Percentiles rank a stretch among this genome's conserved stretches.
Conservation (phyloP, 2,329 filamentous ascomycete genomes). For the Dactylellina leptospora region DNA sequence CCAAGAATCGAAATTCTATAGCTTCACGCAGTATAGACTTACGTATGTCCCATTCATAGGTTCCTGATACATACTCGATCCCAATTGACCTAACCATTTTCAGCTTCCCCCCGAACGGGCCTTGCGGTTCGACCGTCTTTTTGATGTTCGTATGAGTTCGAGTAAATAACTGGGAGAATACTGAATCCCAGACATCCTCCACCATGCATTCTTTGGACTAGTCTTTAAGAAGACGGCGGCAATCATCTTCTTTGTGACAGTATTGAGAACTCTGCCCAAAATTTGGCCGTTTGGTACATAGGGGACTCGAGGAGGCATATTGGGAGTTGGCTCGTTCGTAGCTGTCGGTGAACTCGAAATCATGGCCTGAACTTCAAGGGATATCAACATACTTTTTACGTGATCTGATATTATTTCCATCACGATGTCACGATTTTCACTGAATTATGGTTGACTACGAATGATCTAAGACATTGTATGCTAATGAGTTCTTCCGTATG, state of each 20-base stretch:
- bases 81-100: conserved; percentile 30
- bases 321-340: conserved; percentile 39
- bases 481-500: conserved; percentile 27
- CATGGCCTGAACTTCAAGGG: conserved; percentile 35
- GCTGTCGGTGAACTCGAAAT: conserved; percentile 32
- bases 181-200: conserved; percentile 32
- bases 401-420: conserved; percentile 43
- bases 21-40: conserved; percentile 31
- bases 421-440: conserved; percentile 34
- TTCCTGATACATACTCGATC: conserved; percentile 38
- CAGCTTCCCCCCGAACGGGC: conserved; percentile 37
- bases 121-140: conserved; percentile 22
- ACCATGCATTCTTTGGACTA: conserved; percentile 27
- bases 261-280: conserved; percentile 33
- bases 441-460: conserved; percentile 30
- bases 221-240: conserved; percentile 26
- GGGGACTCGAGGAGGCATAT: conserved; percentile 35
- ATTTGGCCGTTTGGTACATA: conserved; percentile 29
- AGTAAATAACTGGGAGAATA: conserved; percentile 30
- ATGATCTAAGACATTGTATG: conserved; percentile 35
- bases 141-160: conserved; percentile 16
- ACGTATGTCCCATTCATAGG: conserved; percentile 16
- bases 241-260: conserved; percentile 26
- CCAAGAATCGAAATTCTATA: conserved; percentile 33
- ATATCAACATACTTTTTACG: conserved; percentile 25